phyloP scores from a whole-genome alignment of 176 grass and related monocot species.

The Dactylis glomerata region DNA sequence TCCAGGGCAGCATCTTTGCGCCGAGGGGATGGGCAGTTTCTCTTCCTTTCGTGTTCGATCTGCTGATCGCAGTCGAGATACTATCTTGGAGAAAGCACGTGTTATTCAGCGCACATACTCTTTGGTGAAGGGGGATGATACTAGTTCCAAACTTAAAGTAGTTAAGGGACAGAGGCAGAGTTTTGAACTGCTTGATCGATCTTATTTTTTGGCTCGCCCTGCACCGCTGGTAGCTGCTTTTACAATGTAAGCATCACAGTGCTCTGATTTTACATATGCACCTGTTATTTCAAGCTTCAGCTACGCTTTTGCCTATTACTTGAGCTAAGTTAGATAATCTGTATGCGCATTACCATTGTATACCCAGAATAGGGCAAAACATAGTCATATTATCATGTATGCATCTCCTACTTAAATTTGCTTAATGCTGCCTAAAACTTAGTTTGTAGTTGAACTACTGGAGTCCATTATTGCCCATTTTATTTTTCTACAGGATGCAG shows the following conservation, averaged over 20 bases:
- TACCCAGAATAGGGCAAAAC: background rate
- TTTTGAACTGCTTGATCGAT: background rate
- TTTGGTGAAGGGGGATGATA: background rate
- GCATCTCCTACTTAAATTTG: background rate
- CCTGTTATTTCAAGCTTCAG: background rate
- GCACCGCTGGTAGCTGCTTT: background rate
- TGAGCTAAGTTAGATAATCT: background rate
- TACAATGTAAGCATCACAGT: background rate
- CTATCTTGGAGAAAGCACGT: background rate
- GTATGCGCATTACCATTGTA: background rate
- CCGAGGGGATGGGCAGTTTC: slow-evolving; percentile 8
- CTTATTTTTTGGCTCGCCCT: background rate
- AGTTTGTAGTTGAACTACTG: background rate
- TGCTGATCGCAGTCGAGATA: background rate
- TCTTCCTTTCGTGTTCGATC: background rate
- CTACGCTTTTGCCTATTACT: background rate
- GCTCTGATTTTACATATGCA: background rate
- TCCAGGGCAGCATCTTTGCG: background rate
- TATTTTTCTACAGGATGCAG: background rate
- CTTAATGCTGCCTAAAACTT: background rate
- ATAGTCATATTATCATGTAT: background rate
- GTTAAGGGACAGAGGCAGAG: background rate
- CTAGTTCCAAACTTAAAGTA: background rate
- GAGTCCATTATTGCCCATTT: background rate
- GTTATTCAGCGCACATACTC: slow-evolving; percentile 12